Conservation (phyloP, 2,329 filamentous ascomycete species). For the Colletotrichum viniferum region DNA sequence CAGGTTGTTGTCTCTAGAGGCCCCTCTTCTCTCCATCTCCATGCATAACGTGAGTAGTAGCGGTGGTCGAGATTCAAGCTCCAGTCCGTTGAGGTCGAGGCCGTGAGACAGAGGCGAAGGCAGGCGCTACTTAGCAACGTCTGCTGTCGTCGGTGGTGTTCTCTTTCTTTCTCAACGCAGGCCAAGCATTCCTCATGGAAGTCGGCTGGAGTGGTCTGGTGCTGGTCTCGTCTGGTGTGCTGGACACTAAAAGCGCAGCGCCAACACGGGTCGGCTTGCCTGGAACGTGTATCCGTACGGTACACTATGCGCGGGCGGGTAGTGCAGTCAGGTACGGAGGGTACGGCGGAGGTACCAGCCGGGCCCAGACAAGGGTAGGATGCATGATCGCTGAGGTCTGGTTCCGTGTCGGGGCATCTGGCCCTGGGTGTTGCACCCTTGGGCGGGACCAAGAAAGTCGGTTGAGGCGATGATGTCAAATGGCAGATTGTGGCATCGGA, state of each 20-base stretch:
- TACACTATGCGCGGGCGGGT: neutral
- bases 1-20: neutral
- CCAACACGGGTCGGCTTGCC: neutral
- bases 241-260: neutral
- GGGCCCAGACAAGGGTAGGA: neutral
- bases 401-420: neutral
- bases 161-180: neutral
- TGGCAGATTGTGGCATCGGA: neutral
- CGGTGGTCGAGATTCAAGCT: neutral
- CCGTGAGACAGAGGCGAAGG: slow-evolving; percentile 9
- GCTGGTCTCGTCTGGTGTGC: slow-evolving; percentile 1
- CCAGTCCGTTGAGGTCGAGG: neutral
- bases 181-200: neutral
- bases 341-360: neutral
- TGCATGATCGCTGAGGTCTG: slow-evolving; percentile 2
- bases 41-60: neutral
- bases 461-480: slow-evolving; percentile 16
- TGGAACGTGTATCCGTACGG: neutral
- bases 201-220: neutral
- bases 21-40: slow-evolving; percentile 8
- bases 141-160: neutral
- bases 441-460: neutral
- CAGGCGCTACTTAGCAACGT: neutral
- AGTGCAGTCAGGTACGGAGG: neutral
- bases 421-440: neutral